Conservation (phyloP, 2,329 filamentous ascomycete species). For the Aspergillus novoparasiticus region DNA sequence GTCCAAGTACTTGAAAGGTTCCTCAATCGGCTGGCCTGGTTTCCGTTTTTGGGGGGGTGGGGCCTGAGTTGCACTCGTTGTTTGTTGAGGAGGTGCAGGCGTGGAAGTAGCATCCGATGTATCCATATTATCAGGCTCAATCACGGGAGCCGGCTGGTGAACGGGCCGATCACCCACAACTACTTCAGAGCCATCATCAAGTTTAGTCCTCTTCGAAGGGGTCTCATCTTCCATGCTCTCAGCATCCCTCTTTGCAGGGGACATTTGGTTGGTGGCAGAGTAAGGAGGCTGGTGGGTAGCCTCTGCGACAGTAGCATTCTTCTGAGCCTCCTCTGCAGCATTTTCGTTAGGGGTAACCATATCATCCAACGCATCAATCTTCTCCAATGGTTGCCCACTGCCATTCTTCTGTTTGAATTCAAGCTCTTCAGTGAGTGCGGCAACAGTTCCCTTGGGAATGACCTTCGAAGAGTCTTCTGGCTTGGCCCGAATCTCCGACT, state of each 20-base stretch:
- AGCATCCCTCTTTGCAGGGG: slow-evolving; percentile 36
- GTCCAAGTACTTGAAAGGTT: slow-evolving; percentile 90
- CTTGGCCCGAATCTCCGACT: slow-evolving; percentile 77
- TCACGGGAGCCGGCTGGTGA: slow-evolving; percentile 32
- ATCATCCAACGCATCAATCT: slow-evolving; percentile 44
- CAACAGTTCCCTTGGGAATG: slow-evolving; percentile 42
- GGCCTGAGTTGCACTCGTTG: slow-evolving; percentile 13
- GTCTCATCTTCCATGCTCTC: slow-evolving; percentile 40
- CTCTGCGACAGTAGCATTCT: slow-evolving; percentile 39
- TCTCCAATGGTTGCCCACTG: slow-evolving; percentile 33
- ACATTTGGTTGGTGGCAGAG: slow-evolving; percentile 29
- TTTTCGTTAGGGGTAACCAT: slow-evolving; percentile 35
- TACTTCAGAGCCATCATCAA: slow-evolving; percentile 41
- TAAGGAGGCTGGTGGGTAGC: slow-evolving; percentile 37
- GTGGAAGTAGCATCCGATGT: slow-evolving; percentile 29
- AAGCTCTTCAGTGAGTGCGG: slow-evolving; percentile 38
- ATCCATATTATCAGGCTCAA: slow-evolving; percentile 26
- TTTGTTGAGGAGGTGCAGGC: slow-evolving; percentile 14
- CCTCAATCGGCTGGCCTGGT: slow-evolving; percentile 65
- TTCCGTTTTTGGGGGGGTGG: slow-evolving; percentile 40
- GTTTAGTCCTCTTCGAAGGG: slow-evolving; percentile 49
- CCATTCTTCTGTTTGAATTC: slow-evolving; percentile 36
- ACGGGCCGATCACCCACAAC: slow-evolving; percentile 41
- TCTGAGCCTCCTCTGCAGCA: slow-evolving; percentile 33
- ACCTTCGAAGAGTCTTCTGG: slow-evolving; percentile 59